These are phyloP conservation scores for Curvularia sp. DNA, from an alignment of 2,329 filamentous ascomycete genomes.

Conservation along the genomic window DNA sequence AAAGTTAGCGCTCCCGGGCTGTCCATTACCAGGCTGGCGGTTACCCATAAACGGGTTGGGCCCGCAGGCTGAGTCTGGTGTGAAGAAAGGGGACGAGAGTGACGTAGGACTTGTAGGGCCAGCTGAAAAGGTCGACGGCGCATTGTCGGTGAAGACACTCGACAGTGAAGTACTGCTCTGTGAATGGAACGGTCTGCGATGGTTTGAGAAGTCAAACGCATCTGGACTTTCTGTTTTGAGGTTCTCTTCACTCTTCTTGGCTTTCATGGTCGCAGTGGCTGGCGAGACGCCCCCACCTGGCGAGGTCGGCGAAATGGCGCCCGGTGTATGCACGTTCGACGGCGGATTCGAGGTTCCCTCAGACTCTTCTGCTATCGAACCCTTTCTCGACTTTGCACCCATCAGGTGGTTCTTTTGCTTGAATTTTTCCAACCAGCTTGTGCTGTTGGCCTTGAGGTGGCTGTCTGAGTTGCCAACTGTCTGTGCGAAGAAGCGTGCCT, in stretches of 20 bases:
- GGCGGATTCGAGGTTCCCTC: constrained; percentile 66
- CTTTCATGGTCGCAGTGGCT: constrained; percentile 69
- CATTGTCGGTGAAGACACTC: constrained; percentile 70
- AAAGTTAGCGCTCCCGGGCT: constrained; percentile 62
- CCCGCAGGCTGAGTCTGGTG: constrained; percentile 72
- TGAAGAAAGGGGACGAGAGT: constrained; percentile 78
- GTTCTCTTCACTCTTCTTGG: constrained; percentile 73
- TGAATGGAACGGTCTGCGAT: constrained; percentile 71
- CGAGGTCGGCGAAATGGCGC: constrained; percentile 75
- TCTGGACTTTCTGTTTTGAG: constrained; percentile 65
- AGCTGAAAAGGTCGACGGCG: constrained; percentile 72
- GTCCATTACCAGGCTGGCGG: constrained; percentile 57
- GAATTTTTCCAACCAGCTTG: constrained; percentile 91
- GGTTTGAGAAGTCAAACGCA: constrained; percentile 65
- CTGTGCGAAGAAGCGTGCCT: constrained; percentile 80
- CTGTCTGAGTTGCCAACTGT: constrained; percentile 75
- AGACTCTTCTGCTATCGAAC: constrained; percentile 69
- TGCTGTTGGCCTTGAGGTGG: constrained; percentile 73
- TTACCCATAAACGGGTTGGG: constrained; percentile 67
- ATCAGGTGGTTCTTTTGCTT: constrained; percentile 81
- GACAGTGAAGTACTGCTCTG: constrained; percentile 71
- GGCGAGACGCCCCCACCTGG: constrained; percentile 70
- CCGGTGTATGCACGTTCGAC: constrained; percentile 68
- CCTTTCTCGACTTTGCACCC: constrained; percentile 62
- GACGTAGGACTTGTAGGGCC: constrained; percentile 76